Evolutionary conservation across 768 basidiomycete genomes (phyloP).

Genomic region (Russula foetens): DNA sequence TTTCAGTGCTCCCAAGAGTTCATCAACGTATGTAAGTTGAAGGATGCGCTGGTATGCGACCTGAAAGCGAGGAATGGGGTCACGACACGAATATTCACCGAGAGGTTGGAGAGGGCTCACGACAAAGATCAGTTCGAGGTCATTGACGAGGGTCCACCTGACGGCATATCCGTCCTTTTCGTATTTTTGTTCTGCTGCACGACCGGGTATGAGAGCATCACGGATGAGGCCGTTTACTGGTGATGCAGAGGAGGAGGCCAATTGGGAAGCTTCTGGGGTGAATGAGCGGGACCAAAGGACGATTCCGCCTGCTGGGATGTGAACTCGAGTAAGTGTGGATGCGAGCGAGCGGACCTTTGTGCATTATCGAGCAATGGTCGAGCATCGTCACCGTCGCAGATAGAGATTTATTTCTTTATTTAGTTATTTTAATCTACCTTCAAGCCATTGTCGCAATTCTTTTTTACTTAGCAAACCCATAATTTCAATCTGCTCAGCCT

Average conservation of each 20-base stretch:
- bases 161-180: conserved; percentile 94
- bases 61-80: conserved; percentile 32
- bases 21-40: conserved; percentile 89
- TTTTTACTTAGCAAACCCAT: conserved; percentile 61
- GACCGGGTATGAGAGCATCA: conserved; percentile 87
- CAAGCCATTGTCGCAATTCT: conserved; percentile 78
- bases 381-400: conserved; percentile 48
- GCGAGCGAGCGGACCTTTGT: conserved; percentile 53
- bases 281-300: conserved; percentile 95
- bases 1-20: conserved; percentile 74
- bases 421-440: conserved; percentile 32
- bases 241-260: conserved; percentile 63
- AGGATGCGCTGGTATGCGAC: conserved; percentile 96
- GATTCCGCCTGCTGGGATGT: conserved; percentile 57
- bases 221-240: conserved; percentile 86
- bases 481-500: conserved; percentile 39
- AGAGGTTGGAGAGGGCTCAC: conserved; percentile 39
- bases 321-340: not conserved
- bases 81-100: not conserved
- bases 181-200: conserved; percentile 72
- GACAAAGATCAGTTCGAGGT: conserved; percentile 94
- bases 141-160: conserved; percentile 92
- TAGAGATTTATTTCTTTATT: not conserved
- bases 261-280: conserved; percentile 71
- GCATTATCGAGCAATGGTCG: conserved; percentile 93